Evolutionary conservation across 768 basidiomycete species (phyloP), one percentile per base, ranked within the genome.

Genomic region (Pholiota microspora): DNA sequence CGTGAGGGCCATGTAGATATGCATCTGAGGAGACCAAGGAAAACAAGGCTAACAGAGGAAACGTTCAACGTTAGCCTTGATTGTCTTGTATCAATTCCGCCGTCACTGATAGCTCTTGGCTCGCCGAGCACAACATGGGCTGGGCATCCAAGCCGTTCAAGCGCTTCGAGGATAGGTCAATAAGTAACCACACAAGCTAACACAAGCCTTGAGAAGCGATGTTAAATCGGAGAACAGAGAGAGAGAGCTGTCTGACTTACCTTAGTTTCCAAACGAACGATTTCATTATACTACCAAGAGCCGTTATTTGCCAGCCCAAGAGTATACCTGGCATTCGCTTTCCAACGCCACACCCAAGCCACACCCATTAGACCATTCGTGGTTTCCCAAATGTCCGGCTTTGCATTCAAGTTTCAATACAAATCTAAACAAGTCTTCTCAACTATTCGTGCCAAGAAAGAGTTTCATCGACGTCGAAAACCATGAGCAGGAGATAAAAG

Each of bases 41-140:
- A 16, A 29, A n/a, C 32, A 46, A 36, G 47, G 45, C 15, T 15
- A 1, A 44, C 51, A 42, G 40, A 24, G 29, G 25, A 36, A 32
- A 54, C 8, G 46, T 18, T 4, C 25, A 29, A 21, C 15, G 12
- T 48, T 48, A 25, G 25, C 46, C 15, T 12, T 23, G n/a, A 31
- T 27, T 29, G 15, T 45, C 32, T 36, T 53, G 35, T 28, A 40
- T 46, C 34, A 47, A 45, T 18, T 15, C 27, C 27, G 32, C 21
- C 23, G 53, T 23, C 44, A 24, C 12, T 34, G 35, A 12, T 46
- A 29, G 18, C 32, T 57, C 56, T 57, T 57, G 56, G 56, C 56
- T 57, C 42, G 56, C 56, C 56, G 51, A 57, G 56, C 24, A 56
- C 49, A 25, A 29, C 45, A 55, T 51, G 23, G 21, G 7, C 53